Evolutionary conservation across 1,284 basidiomycete genomes (phyloP).

Genomic region (Coriolopsis trogii): DNA sequence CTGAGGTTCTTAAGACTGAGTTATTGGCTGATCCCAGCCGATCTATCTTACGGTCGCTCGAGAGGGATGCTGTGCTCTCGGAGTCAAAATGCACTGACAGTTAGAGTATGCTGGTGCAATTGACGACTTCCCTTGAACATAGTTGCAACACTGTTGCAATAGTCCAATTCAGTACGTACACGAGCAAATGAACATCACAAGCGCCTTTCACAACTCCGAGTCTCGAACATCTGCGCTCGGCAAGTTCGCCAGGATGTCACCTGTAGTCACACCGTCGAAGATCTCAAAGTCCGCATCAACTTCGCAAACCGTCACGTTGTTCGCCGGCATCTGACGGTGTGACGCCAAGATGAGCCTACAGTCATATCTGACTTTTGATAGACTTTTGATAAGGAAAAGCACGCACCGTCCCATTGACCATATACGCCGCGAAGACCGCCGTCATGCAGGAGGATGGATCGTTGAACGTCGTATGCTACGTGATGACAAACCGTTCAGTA

Average conservation of each 20-base stretch:
- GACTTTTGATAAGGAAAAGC: too few relatives aligned
- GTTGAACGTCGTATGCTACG: background rate
- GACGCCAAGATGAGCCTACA: background rate
- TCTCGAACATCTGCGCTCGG: constrained; percentile 7
- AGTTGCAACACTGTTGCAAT: too few relatives aligned
- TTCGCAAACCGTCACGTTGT: constrained; percentile 8
- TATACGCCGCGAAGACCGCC: background rate
- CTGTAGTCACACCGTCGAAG: constrained; percentile 4
- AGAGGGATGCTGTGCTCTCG: too few relatives aligned
- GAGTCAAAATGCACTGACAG: too few relatives aligned
- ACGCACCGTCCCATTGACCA: constrained; percentile 8
- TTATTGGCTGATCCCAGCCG: too few relatives aligned
- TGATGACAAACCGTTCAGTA: background rate
- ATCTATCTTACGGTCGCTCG: too few relatives aligned
- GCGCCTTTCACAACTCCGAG: too few relatives aligned
- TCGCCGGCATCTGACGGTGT: constrained; percentile 9
- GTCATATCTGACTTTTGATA: background rate
- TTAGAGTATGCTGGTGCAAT: too few relatives aligned
- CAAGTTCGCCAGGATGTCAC: background rate
- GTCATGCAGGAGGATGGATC: constrained; percentile 2
- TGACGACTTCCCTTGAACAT: too few relatives aligned
- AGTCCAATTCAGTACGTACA: too few relatives aligned
- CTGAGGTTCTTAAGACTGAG: too few relatives aligned
- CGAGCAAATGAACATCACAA: too few relatives aligned
- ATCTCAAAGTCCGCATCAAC: constrained; percentile 3